phyloP scores from a whole-genome alignment of 2,329 filamentous ascomycete species.

The Cladophialophora bantiana region DNA sequence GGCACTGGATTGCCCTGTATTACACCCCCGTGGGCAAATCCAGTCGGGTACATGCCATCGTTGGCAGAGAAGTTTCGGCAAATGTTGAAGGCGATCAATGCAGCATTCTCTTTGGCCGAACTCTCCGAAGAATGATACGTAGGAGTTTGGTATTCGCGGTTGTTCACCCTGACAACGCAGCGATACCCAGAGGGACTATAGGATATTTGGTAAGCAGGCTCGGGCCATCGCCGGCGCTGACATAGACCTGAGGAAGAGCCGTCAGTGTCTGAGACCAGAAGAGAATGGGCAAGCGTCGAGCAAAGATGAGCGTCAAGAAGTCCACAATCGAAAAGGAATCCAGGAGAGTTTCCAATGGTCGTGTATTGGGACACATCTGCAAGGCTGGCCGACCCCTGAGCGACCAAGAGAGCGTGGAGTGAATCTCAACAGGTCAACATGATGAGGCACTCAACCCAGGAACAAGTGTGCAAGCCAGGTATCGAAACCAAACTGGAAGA shows the following conservation, averaged over 20 bases:
- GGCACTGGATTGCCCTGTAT: constrained; percentile 69
- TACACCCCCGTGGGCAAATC: constrained; percentile 60
- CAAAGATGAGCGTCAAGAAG: background rate
- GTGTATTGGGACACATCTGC: constrained; percentile 2
- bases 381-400: constrained; percentile 30
- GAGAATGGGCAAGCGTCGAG: constrained; percentile 14
- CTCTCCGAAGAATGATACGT: constrained; percentile 80
- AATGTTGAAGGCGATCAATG: constrained; percentile 96
- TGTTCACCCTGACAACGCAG: constrained; percentile 93
- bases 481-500: constrained; percentile 25
- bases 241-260: constrained; percentile 73
- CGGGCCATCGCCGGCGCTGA: constrained; percentile 90
- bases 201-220: constrained; percentile 83
- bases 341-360: background rate
- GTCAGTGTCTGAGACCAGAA: constrained; percentile 28
- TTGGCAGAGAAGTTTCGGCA: constrained; percentile 98
- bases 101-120: constrained; percentile 88
- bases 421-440: constrained; percentile 13
- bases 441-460: constrained; percentile 17
- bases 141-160: constrained; percentile 94
- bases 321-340: background rate
- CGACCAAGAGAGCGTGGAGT: constrained; percentile 12
- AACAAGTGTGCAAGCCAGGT: constrained; percentile 12
- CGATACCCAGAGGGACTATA: constrained; percentile 71
- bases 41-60: constrained; percentile 79